These are phyloP conservation scores for Pleodorina starrii DNA, from an alignment of 139 green algal species.

Conservation along the genomic window DNA sequence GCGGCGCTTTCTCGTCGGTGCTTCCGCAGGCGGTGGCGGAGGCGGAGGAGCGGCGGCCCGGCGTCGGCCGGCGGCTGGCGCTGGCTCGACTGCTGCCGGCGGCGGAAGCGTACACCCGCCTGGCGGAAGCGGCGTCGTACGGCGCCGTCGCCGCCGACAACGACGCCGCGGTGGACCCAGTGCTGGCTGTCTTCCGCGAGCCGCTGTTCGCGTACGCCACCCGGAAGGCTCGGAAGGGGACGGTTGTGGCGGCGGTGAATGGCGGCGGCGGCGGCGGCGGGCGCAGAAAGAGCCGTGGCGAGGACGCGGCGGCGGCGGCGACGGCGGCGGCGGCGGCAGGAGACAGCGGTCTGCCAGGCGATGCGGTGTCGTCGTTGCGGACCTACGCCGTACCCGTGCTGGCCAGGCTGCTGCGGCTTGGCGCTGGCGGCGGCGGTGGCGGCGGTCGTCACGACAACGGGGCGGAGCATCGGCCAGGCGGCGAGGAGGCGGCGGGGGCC, in stretches of 20 bases:
- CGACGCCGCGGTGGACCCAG: not conserved
- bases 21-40: conserved; percentile 15
- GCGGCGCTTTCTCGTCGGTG: not conserved
- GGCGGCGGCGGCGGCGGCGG: not conserved
- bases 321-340: not conserved
- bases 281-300: not conserved
- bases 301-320: not conserved
- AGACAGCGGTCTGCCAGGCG: not conserved
- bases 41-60: conserved; percentile 14
- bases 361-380: conserved; percentile 24
- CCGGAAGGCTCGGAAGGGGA: conserved; percentile 36
- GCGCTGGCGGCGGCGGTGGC: not conserved
- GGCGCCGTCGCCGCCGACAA: not conserved
- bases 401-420: not conserved
- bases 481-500: not conserved
- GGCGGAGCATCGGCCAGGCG: not conserved
- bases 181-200: conserved; percentile 21
- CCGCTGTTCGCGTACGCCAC: conserved; percentile 58
- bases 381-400: conserved; percentile 48
- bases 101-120: not conserved
- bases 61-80: conserved; percentile 12
- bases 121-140: not conserved
- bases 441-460: not conserved
- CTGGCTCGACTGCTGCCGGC: conserved; percentile 41
- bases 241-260: not conserved